Conservation (phyloP, 768 basidiomycete genomes). For the Rhodosporidiobolus odoratus region DNA sequence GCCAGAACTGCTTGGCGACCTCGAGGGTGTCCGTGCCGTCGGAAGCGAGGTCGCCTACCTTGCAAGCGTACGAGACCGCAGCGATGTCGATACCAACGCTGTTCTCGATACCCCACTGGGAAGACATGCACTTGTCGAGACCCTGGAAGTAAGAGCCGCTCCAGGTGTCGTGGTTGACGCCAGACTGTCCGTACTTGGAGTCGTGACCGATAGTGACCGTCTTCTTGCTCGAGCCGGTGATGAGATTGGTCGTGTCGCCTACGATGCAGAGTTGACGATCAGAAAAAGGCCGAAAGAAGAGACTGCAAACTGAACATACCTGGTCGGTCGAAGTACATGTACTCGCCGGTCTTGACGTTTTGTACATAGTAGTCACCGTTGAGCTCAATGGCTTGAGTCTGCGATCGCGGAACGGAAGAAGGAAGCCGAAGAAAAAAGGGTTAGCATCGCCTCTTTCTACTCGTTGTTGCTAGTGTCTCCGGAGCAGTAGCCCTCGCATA, state of each 20-base stretch:
- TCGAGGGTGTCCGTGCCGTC: constrained; percentile 28
- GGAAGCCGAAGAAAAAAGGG: neutral
- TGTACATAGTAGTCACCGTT: constrained; percentile 29
- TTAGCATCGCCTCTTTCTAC: neutral
- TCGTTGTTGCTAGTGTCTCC: neutral
- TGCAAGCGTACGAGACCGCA: constrained; percentile 32
- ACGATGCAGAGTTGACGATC: neutral
- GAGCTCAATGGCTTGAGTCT: constrained; percentile 21
- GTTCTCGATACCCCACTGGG: constrained; percentile 21
- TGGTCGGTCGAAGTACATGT: constrained; percentile 27
- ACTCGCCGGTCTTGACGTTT: constrained; percentile 29
- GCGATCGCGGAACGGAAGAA: neutral
- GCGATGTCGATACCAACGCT: constrained; percentile 13
- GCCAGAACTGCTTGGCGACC: constrained; percentile 32
- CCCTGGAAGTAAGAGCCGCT: constrained; percentile 13
- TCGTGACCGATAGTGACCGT: constrained; percentile 18
- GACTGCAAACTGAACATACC: neutral
- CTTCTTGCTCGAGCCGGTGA: constrained; percentile 11
- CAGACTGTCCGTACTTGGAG: constrained; percentile 20
- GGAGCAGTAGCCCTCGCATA: no score
- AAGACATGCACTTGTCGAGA: constrained; percentile 14
- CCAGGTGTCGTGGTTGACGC: neutral
- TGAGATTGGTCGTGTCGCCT: constrained; percentile 30
- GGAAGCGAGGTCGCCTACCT: constrained; percentile 8
- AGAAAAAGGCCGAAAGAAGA: neutral